A percentile compares a stretch with the other conserved stretches of the same genome.
Evolutionary conservation across 208 protist species (phyloP).

Genomic region (Acanthamoeba castellanii): DNA sequence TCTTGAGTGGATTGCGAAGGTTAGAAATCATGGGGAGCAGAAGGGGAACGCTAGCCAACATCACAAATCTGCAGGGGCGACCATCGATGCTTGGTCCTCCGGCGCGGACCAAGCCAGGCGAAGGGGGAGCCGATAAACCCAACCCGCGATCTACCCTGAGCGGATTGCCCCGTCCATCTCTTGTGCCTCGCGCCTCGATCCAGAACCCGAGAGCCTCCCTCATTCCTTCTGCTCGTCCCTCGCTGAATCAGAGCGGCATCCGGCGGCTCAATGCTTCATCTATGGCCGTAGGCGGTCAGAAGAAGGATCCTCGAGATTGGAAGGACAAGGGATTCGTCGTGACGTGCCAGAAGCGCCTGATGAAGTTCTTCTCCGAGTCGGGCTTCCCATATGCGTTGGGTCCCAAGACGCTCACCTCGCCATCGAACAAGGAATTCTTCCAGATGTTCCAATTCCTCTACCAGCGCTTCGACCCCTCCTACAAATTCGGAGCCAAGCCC

Average conservation of each 20-base stretch:
- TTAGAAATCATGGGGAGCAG: neutral
- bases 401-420: neutral
- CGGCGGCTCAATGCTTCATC: neutral
- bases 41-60: neutral
- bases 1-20: no score
- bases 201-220: neutral
- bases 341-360: neutral
- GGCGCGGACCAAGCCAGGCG: neutral
- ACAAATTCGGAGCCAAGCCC: neutral
- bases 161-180: neutral
- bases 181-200: neutral
- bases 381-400: neutral
- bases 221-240: neutral
- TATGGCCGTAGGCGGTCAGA: neutral
- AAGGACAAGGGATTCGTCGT: constrained; percentile 39
- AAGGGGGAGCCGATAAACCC: neutral
- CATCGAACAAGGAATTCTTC: constrained; percentile 21
- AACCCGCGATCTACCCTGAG: neutral
- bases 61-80: neutral
- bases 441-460: constrained; percentile 27
- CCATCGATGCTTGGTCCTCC: constrained; percentile 5
- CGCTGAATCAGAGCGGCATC: neutral
- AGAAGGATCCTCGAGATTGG: constrained; percentile 2
- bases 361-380: constrained; percentile 9
- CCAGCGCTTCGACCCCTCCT: constrained; percentile 24